Evolutionary conservation across 169 alveolate species (phyloP).

Genomic region (Cryptosporidium canis): DNA sequence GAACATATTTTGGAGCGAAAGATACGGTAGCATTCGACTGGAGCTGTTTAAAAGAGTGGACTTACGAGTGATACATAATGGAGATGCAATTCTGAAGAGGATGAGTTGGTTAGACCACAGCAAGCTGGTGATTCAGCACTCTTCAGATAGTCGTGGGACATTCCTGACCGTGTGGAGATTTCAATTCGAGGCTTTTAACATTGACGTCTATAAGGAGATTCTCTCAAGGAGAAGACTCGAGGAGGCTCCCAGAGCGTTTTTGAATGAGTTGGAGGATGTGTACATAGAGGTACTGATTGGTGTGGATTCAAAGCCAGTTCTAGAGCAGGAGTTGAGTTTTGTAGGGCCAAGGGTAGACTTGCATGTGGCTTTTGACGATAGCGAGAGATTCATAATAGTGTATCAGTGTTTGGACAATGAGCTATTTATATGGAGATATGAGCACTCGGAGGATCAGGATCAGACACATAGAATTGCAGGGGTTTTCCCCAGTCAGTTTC

Average conservation of each 20-base stretch:
- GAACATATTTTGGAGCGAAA: conserved; percentile 22
- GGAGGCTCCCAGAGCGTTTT: background rate
- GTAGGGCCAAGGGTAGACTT: background rate
- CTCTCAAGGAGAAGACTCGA: conserved; percentile 12
- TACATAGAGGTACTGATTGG: background rate
- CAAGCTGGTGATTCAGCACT: background rate
- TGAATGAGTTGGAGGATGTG: background rate
- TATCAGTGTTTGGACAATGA: conserved; percentile 1
- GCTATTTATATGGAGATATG: conserved; percentile 59
- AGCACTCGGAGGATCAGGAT: background rate
- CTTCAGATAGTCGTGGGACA: background rate
- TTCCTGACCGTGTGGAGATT: conserved; percentile 49
- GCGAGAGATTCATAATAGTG: conserved; percentile 43
- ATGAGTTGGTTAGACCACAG: conserved; percentile 16
- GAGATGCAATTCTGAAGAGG: background rate
- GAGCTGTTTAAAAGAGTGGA: background rate
- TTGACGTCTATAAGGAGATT: conserved; percentile 50
- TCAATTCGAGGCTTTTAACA: conserved; percentile 9
- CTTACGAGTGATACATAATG: background rate
- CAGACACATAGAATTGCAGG: background rate
- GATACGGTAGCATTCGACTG: background rate
- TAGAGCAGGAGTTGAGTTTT: background rate
- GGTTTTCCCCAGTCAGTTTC: conserved; percentile 1
- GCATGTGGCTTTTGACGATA: background rate
- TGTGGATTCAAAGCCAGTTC: conserved; percentile 8